Percentiles rank a stretch among this genome's conserved stretches.
Evolutionary conservation across 1,284 basidiomycete species (phyloP).

Genomic region (Fomitiporia mediterranea): DNA sequence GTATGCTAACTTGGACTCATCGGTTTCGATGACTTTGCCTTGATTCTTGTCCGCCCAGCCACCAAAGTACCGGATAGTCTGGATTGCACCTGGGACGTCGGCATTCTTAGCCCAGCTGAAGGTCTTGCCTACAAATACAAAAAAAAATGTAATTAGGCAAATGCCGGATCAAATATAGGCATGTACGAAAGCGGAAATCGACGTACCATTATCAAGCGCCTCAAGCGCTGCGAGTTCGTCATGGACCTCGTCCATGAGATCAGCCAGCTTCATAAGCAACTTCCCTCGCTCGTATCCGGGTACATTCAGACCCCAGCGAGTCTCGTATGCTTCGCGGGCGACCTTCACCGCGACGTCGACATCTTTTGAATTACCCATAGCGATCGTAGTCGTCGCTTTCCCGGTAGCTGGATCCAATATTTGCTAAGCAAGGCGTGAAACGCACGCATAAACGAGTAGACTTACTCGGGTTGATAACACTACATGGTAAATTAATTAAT

Average conservation of each 20-base stretch:
- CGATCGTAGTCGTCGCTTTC: constrained; percentile 61
- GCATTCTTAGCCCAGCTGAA: constrained; percentile 67
- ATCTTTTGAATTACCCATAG: constrained; percentile 66
- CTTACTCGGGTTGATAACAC: constrained; percentile 67
- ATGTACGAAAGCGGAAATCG: neutral
- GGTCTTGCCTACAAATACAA: constrained; percentile 54
- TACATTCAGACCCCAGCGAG: constrained; percentile 65
- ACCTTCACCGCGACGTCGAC: constrained; percentile 74
- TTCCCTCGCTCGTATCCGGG: constrained; percentile 61
- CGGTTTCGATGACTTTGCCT: constrained; percentile 78
- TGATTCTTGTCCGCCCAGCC: constrained; percentile 87
- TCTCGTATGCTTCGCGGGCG: constrained; percentile 75
- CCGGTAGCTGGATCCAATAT: constrained; percentile 50
- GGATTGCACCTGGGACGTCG: constrained; percentile 70
- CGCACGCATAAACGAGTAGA: neutral
- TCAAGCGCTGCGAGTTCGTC: constrained; percentile 78
- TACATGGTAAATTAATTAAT: neutral
- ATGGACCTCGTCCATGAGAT: constrained; percentile 65
- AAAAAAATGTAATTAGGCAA: neutral
- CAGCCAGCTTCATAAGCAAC: constrained; percentile 67
- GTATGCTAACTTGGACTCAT: constrained; percentile 69
- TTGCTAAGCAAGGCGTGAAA: too few relatives aligned
- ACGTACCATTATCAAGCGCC: constrained; percentile 66
- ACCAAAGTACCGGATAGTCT: constrained; percentile 66
- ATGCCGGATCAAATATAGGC: neutral